Conservation (phyloP, 495 filamentous ascomycete genomes). For the Chlorociboria aeruginascens region DNA sequence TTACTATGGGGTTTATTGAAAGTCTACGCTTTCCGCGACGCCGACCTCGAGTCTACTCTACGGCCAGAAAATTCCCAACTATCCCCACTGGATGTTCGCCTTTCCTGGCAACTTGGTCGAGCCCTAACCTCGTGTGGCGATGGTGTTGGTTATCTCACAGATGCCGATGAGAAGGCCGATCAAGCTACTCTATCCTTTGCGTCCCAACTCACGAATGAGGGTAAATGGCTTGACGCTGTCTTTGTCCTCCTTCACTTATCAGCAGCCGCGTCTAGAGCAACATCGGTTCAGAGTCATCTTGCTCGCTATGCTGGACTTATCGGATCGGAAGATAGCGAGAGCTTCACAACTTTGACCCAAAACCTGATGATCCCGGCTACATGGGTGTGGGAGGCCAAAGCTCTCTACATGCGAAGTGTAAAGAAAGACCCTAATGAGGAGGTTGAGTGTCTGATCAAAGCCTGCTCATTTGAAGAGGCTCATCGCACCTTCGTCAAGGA, state of each 20-base stretch:
- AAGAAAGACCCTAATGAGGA: constrained; percentile 52
- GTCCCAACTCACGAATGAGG: constrained; percentile 53
- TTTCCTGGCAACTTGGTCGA: constrained; percentile 71
- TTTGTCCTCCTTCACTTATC: constrained; percentile 73
- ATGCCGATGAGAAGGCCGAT: constrained; percentile 44
- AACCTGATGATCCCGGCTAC: constrained; percentile 53
- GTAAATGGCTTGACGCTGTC: constrained; percentile 54
- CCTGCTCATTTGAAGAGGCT: constrained; percentile 64
- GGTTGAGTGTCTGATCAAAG: constrained; percentile 63
- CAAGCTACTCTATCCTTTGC: constrained; percentile 58
- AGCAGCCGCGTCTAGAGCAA: constrained; percentile 45
- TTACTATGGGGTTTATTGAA: constrained; percentile 78
- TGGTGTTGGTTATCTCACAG: constrained; percentile 28
- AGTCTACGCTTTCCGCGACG: constrained; percentile 46
- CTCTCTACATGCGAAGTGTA: constrained; percentile 60
- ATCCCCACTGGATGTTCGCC: constrained; percentile 56
- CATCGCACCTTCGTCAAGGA: constrained; percentile 66
- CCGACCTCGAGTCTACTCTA: constrained; percentile 41
- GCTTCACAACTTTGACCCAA: constrained; percentile 45
- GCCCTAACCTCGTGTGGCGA: constrained; percentile 36
- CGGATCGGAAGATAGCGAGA: constrained; percentile 33
- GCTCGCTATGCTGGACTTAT: constrained; percentile 50
- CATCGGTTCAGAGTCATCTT: constrained; percentile 56
- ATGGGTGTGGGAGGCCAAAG: constrained; percentile 85
- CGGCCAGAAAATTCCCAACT: constrained; percentile 46